A percentile compares a stretch with the other conserved stretches of the same genome.
These are phyloP conservation scores for Exophiala sp. DNA, from an alignment of 2,329 filamentous ascomycete species.

Conservation along the genomic window DNA sequence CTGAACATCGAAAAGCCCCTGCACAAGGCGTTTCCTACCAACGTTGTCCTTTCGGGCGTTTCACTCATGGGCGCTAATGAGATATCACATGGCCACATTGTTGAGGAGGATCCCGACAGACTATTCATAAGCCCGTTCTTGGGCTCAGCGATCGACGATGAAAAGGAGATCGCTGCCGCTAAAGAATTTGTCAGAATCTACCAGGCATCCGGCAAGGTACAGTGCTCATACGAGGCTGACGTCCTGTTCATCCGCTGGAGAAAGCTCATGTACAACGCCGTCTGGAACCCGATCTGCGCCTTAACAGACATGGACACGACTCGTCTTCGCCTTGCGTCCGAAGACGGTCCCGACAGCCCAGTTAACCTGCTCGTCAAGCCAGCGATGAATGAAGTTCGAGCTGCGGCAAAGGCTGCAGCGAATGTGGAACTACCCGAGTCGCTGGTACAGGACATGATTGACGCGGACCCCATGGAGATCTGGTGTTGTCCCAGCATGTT, in stretches of 20 bases:
- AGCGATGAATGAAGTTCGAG: conserved; percentile 46
- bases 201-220: conserved; percentile 44
- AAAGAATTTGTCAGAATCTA: conserved; percentile 49
- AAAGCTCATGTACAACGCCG: conserved; percentile 50
- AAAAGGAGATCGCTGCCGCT: conserved; percentile 30
- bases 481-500: conserved; percentile 55
- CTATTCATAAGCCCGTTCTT: conserved; percentile 47
- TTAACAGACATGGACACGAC: conserved; percentile 52
- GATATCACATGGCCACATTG: conserved; percentile 44
- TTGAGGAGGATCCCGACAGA: conserved; percentile 52
- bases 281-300: conserved; percentile 53
- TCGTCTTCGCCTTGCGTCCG: conserved; percentile 46
- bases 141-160: conserved; percentile 14
- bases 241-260: conserved; percentile 33
- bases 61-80: conserved; percentile 54
- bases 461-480: conserved; percentile 47
- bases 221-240: conserved; percentile 38
- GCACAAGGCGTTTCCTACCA: conserved; percentile 48
- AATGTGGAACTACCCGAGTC: conserved; percentile 42
- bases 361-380: conserved; percentile 50
- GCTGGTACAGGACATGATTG: conserved; percentile 46
- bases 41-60: conserved; percentile 53
- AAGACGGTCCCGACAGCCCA: conserved; percentile 32
- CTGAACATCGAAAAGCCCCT: conserved; percentile 61
- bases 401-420: conserved; percentile 45